Conservation (phyloP, 192 early-diverging fungal genomes). For the Dissophora ornata region DNA sequence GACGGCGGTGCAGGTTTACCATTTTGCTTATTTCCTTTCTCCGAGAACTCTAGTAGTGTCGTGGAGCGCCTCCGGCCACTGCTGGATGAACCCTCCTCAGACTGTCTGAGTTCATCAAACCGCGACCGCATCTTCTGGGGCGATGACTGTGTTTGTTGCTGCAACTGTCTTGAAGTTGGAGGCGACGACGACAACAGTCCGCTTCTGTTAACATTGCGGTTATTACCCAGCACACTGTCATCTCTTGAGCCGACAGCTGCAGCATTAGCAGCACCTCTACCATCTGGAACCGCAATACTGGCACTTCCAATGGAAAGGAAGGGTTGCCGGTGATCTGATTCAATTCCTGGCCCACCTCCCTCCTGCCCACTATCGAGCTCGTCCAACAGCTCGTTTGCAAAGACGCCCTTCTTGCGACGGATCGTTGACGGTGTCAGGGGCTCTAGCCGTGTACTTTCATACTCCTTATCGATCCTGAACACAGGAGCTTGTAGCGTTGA, state of each 20-base stretch:
- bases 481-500: conserved; percentile 58
- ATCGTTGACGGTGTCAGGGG: conserved; percentile 19
- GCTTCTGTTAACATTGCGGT: too few relatives aligned
- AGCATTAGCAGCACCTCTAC: too few relatives aligned
- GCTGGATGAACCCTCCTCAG: too few relatives aligned
- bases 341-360: conserved; percentile 9
- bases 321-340: conserved; percentile 23
- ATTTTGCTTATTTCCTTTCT: conserved; percentile 30
- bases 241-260: too few relatives aligned
- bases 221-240: too few relatives aligned
- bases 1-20: conserved; percentile 32
- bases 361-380: conserved; percentile 17
- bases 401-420: conserved; percentile 18
- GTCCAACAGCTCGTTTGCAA: conserved; percentile 31
- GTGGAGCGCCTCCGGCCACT: too few relatives aligned
- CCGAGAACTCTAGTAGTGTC: too few relatives aligned
- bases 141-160: too few relatives aligned
- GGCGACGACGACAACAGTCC: not conserved
- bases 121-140: too few relatives aligned
- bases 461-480: conserved; percentile 36
- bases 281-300: not conserved
- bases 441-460: conserved; percentile 5
- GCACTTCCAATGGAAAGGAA: conserved; percentile 2
- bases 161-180: too few relatives aligned
- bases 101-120: too few relatives aligned